Conservation (phyloP, 129 eudicot genomes). For the Ambrosia trifida region DNA sequence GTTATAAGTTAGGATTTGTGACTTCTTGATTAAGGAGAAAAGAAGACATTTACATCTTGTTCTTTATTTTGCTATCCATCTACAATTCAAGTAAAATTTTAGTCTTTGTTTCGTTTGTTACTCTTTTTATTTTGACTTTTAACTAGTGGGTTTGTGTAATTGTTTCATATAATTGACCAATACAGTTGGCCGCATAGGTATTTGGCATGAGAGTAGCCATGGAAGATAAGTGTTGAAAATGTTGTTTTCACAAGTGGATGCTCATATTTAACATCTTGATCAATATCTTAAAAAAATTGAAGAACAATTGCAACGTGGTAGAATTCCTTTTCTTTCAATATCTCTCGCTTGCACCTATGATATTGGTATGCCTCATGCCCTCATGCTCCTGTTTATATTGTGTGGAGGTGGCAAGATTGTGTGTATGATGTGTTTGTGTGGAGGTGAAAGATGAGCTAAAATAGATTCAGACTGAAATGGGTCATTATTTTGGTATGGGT, state of each 20-base stretch:
- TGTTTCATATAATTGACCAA: no score
- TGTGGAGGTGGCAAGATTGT: neutral
- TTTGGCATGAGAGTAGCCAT: no score
- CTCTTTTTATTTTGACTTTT: neutral
- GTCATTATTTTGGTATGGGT: neutral
- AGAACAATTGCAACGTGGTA: conserved; percentile 74
- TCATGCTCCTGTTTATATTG: neutral
- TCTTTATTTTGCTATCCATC: no score
- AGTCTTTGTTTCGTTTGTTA: neutral
- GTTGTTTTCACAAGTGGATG: conserved; percentile 57
- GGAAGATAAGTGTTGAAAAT: neutral
- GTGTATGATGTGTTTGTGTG: neutral
- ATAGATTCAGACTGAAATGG: neutral
- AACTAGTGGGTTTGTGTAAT: neutral
- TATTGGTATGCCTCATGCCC: neutral
- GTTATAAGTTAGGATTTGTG: no score
- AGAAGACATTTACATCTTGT: no score
- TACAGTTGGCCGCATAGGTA: no score
- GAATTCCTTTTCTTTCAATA: conserved; percentile 6
- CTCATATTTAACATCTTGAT: conserved; percentile 92
- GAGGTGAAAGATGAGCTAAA: neutral
- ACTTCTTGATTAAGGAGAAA: no score
- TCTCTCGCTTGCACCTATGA: conserved; percentile 3
- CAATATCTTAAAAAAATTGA: conserved; percentile 74
- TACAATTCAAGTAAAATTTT: conserved; percentile 53